Evolutionary conservation across 306 rosid genomes (phyloP).

Genomic region (Astragalus membranaceus): DNA sequence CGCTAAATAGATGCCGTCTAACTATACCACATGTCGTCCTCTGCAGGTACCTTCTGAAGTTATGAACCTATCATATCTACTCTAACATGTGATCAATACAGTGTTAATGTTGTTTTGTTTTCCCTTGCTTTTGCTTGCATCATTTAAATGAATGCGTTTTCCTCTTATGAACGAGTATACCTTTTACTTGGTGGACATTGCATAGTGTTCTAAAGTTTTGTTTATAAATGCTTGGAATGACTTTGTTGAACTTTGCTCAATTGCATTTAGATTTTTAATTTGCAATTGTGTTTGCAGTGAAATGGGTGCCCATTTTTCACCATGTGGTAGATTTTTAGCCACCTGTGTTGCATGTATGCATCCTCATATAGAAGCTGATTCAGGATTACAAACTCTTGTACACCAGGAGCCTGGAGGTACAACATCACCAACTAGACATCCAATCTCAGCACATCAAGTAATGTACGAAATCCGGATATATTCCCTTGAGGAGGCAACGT

Average conservation of each 20-base stretch:
- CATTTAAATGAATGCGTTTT: neutral
- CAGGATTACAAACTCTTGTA: constrained; percentile 43
- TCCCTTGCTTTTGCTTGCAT: constrained; percentile 11
- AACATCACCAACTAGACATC: constrained; percentile 73
- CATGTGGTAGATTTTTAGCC: constrained; percentile 46
- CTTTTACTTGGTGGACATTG: neutral
- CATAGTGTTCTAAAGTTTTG: neutral
- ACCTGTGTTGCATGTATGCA: constrained; percentile 40
- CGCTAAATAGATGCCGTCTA: constrained; percentile 59
- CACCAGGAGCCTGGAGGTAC: constrained; percentile 54
- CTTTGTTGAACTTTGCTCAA: neutral
- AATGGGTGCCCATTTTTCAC: constrained; percentile 51
- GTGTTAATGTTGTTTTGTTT: neutral
- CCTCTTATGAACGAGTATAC: neutral
- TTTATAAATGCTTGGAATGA: neutral
- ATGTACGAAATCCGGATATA: constrained; percentile 69
- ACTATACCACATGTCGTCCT: constrained; percentile 88
- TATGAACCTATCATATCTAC: neutral
- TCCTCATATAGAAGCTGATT: constrained; percentile 55
- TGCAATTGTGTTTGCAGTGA: constrained; percentile 35
- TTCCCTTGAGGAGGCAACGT: constrained; percentile 75
- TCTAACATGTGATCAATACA: neutral
- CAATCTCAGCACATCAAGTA: constrained; percentile 68
- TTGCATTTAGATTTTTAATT: constrained; percentile 1
- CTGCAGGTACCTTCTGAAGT: constrained; percentile 61